Conservation (phyloP, 73 alveolate genomes). For the Paramecium tetraurelia region DNA sequence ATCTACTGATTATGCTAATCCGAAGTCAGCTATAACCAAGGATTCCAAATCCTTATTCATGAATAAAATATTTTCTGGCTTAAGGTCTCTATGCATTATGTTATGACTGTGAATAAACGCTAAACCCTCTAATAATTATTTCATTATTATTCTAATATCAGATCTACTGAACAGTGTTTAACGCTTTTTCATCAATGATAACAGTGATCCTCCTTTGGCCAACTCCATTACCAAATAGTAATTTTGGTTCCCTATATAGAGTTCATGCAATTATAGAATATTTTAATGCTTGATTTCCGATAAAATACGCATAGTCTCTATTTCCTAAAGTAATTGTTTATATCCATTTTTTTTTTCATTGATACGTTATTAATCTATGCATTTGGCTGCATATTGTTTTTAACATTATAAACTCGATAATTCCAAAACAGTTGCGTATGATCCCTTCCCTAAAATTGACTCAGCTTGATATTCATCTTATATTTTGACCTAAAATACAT, state of each 20-base stretch:
- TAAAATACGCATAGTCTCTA: not conserved
- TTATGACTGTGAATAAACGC: slow-evolving; percentile 73
- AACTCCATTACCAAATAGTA: slow-evolving; percentile 19
- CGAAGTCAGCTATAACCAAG: slow-evolving; percentile 83
- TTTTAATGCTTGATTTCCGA: not conserved
- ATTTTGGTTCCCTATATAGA: slow-evolving; percentile 31
- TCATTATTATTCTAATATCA: slow-evolving; percentile 49
- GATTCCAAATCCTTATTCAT: slow-evolving; percentile 62
- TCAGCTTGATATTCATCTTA: slow-evolving; percentile 48
- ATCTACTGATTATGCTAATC: slow-evolving; percentile 70
- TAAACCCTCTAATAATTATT: slow-evolving; percentile 78
- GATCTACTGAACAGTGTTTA: not conserved
- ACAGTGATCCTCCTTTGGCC: not conserved
- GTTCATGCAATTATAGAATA: slow-evolving; percentile 7
- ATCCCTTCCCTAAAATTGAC: slow-evolving; percentile 18
- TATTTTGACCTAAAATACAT: slow-evolving; percentile 8
- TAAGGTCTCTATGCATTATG: slow-evolving; percentile 89
- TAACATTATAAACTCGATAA: not conserved
- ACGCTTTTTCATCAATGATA: not conserved
- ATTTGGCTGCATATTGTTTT: slow-evolving; percentile 30
- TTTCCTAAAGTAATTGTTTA: not conserved
- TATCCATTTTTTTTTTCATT: slow-evolving; percentile 6
- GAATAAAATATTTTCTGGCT: slow-evolving; percentile 81
- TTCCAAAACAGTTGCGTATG: slow-evolving; percentile 34
- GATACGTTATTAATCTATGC: slow-evolving; percentile 16